Evolutionary conservation across 768 basidiomycete genomes (phyloP), one percentile per base, ranked within the genome.

Genomic region (Suillus ampliporus): DNA sequence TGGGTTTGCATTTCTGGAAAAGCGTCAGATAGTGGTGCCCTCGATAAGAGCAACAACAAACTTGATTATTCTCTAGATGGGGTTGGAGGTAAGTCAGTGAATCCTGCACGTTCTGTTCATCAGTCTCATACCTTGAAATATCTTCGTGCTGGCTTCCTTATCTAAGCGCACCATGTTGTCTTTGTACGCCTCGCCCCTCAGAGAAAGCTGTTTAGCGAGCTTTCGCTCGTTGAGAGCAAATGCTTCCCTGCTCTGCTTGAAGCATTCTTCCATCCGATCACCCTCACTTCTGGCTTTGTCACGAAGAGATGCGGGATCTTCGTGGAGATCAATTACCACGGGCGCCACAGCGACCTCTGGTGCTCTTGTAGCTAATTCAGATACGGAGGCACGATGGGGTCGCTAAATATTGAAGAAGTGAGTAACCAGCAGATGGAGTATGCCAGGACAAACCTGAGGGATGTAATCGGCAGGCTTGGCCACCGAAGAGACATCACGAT

Each of bases 71-170:
- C 4, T 65, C 61, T 53, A 14, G 31, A 54, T 26, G 34, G 21
- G 2, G 38, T 8, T 19, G n/a, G 14, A 63, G 35, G 4, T 26
- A 23, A 38, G 7, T 9, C 17, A 14, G 11, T 15, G 7, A 13
- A 15, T 6, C 11, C 43, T 43, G 7, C 19, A 28, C 7, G 19
- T 5, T 48, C 54, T 13, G 14, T 35, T 7, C 8, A 34, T 86
- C 15, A 31, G 14, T 38, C 38, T 74, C 84, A 56, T 65, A 93
- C 92, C 87, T 48, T 76, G 72, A 72, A 87, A 97, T 62, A 96
- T 94, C 90, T 90, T 95, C 59, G 88, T 84, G 62, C 87, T 86
- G 4, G 94, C 94, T 73, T 92, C 76, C 66, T 81, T 82, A 74
- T 96, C 91, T 62, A 92, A 74, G 58, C 83, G 70, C 65, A 89